phyloP scores from a whole-genome alignment of 768 basidiomycete genomes.

The Leccinellum rugosiceps region DNA sequence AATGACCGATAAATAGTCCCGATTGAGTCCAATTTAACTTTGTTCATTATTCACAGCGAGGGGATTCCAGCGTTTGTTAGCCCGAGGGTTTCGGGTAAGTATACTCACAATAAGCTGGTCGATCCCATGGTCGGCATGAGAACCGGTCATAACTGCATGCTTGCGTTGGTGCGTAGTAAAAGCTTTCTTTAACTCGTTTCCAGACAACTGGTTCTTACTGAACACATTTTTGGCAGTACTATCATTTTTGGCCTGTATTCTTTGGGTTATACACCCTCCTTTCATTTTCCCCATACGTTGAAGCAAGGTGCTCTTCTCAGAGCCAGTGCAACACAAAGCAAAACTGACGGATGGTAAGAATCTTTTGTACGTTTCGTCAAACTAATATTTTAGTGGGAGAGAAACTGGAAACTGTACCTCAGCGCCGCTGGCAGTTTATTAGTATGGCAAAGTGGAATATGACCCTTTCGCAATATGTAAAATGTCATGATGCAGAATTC shows the following conservation, averaged over 20 bases:
- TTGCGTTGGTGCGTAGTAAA: background rate
- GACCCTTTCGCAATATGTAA: background rate
- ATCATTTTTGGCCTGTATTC: background rate
- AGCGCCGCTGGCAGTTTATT: background rate
- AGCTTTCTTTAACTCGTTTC: background rate
- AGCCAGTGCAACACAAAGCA: background rate
- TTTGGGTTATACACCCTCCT: background rate
- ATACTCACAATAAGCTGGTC: background rate
- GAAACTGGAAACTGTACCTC: background rate
- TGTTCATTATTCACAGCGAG: background rate
- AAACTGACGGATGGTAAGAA: background rate
- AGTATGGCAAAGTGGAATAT: background rate
- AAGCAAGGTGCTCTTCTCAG: background rate
- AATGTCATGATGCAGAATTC: background rate
- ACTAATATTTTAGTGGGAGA: background rate
- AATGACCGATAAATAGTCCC: background rate
- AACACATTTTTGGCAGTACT: background rate
- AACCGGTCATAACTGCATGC: background rate
- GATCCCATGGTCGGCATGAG: background rate
- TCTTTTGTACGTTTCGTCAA: background rate
- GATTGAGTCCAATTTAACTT: background rate
- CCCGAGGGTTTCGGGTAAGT: background rate
- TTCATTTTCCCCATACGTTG: background rate
- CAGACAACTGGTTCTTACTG: background rate
- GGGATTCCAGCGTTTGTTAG: no score